These are phyloP conservation scores for Sugiyamaella japonica DNA, from an alignment of 1,139 yeast genomes.

Conservation along the genomic window DNA sequence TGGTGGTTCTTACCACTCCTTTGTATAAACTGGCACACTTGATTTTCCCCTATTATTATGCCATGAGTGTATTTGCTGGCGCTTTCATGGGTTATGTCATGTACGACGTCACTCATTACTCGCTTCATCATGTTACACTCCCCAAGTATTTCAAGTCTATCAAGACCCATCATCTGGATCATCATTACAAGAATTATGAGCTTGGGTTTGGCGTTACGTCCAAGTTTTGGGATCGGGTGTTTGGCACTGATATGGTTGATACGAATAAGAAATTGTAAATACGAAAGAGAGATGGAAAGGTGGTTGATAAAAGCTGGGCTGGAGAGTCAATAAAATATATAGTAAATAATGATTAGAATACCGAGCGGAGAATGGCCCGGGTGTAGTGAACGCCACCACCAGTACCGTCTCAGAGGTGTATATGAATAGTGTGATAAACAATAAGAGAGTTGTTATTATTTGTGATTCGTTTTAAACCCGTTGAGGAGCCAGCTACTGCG, in stretches of 20 bases:
- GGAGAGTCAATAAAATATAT: not conserved
- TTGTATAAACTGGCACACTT: conserved; percentile 59
- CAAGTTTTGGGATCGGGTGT: conserved; percentile 89
- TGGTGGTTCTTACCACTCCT: conserved; percentile 58
- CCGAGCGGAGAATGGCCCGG: no score
- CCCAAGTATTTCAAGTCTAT: conserved; percentile 74
- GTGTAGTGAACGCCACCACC: no score
- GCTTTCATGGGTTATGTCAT: conserved; percentile 90
- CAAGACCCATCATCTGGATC: conserved; percentile 91
- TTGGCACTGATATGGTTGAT: conserved; percentile 61
- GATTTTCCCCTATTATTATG: conserved; percentile 55
- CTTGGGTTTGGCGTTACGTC: conserved; percentile 95
- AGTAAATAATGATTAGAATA: not conserved
- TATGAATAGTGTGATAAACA: no score
- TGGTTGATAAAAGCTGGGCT: not conserved
- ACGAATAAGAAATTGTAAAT: conserved; percentile 25
- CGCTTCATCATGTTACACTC: conserved; percentile 80
- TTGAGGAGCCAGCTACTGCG: no score
- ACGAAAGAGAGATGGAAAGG: no score
- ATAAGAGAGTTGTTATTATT: no score
- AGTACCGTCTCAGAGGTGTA: no score
- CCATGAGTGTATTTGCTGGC: conserved; percentile 81
- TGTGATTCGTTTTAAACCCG: no score
- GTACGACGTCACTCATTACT: conserved; percentile 88
- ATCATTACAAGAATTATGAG: conserved; percentile 95